Conservation (phyloP, 2,329 filamentous ascomycete species). For the Colletotrichum abscissum region DNA sequence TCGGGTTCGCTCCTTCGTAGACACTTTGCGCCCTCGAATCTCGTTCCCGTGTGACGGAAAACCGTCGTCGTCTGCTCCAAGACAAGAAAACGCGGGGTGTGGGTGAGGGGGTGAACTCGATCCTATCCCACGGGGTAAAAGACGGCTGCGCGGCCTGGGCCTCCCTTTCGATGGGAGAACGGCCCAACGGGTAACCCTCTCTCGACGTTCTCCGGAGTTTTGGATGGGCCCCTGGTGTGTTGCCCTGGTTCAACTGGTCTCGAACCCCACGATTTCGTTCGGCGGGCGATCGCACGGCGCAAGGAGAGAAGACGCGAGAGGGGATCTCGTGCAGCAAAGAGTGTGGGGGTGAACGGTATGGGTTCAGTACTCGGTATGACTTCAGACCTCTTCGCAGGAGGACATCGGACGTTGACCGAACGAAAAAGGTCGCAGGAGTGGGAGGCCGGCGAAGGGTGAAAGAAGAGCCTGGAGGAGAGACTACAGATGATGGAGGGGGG, state of each 20-base stretch:
- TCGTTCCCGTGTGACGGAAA: not conserved
- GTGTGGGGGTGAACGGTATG: not conserved
- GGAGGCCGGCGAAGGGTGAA: not conserved
- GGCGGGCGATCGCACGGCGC: constrained; percentile 21
- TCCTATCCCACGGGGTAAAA: constrained; percentile 20
- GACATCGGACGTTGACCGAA: constrained; percentile 33
- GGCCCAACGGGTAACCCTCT: not conserved
- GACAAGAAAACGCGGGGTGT: not conserved
- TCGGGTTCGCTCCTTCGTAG: not conserved
- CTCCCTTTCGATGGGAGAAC: not conserved
- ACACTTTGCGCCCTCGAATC: not conserved
- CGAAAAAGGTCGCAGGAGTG: not conserved
- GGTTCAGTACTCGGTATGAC: not conserved
- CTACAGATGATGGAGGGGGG: not conserved
- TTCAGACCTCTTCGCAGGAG: not conserved
- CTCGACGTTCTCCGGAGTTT: constrained; percentile 20
- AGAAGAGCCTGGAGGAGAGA: not conserved
- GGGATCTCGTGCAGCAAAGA: constrained; percentile 20
- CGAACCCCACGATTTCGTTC: constrained; percentile 33
- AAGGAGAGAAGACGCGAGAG: not conserved
- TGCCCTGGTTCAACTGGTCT: not conserved
- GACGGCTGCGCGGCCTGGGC: not conserved
- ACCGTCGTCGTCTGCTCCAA: not conserved
- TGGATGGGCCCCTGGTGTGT: constrained; percentile 3
- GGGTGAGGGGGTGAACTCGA: not conserved